Evolutionary conservation across 2,329 filamentous ascomycete species (phyloP).

Genomic region (Cladosporium sp.): DNA sequence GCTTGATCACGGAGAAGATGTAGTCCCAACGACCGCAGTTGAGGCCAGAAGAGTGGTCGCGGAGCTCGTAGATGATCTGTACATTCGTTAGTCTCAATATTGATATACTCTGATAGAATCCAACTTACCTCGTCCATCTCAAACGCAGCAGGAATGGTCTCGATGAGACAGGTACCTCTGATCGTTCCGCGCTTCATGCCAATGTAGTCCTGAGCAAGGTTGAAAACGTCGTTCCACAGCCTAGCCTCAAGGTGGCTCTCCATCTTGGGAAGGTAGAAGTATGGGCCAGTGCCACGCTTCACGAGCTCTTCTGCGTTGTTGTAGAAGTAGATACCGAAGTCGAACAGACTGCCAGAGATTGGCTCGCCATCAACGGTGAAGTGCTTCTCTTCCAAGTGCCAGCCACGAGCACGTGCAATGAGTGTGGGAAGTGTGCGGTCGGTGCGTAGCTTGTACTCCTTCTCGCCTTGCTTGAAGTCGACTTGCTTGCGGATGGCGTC

Average conservation of each 20-base stretch:
- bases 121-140: conserved; percentile 85
- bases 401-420: conserved; percentile 91
- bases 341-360: conserved; percentile 89
- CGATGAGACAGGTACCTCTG: conserved; percentile 91
- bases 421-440: conserved; percentile 85
- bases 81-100: conserved; percentile 24
- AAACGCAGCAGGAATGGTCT: conserved; percentile 96
- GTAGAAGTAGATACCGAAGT: conserved; percentile 99
- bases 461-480: conserved; percentile 92
- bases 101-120: no score
- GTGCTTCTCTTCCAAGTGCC: conserved; percentile 99
- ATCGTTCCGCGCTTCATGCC: conserved; percentile 89
- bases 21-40: conserved; percentile 99
- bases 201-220: conserved; percentile 90
- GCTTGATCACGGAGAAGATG: conserved; percentile 99
- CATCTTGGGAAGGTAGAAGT: conserved; percentile 97
- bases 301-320: conserved; percentile 92
- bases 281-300: conserved; percentile 81
- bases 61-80: conserved; percentile 94
- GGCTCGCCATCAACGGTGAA: conserved; percentile 93
- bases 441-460: conserved; percentile 96
- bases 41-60: conserved; percentile 91
- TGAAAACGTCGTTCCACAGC: conserved; percentile 98
- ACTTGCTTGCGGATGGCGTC: conserved; percentile 91
- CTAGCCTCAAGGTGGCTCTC: conserved; percentile 96